phyloP scores from a whole-genome alignment of 352 stramenopile genomes.

The Thraustotheca clavata region DNA sequence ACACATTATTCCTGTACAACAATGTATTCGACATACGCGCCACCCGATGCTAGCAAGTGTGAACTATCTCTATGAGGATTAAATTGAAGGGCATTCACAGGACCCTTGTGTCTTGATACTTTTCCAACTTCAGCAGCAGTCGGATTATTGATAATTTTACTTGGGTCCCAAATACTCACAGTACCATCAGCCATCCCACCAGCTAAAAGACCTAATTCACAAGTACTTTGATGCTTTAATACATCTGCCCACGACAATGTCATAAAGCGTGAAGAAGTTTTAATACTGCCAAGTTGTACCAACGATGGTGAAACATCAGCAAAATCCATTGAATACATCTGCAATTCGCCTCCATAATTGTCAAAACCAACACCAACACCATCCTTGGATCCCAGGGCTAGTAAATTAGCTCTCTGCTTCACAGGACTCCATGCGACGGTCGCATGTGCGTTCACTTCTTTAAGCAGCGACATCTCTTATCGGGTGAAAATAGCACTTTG shows the following conservation, averaged over 20 bases:
- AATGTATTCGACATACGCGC: slow-evolving; percentile 29
- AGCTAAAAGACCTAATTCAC: slow-evolving; percentile 89
- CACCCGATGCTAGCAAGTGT: slow-evolving; percentile 90
- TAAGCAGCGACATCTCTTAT: slow-evolving; percentile 76
- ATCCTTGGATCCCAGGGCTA: slow-evolving; percentile 90
- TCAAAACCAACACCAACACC: slow-evolving; percentile 94
- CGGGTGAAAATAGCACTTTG: slow-evolving; percentile 9
- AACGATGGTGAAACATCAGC: slow-evolving; percentile 57
- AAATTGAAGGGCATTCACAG: slow-evolving; percentile 93
- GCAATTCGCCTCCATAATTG: slow-evolving; percentile 95
- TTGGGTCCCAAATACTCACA: slow-evolving; percentile 95
- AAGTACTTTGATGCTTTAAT: slow-evolving; percentile 58
- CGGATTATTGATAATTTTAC: slow-evolving; percentile 29
- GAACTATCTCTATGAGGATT: slow-evolving; percentile 90
- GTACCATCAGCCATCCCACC: slow-evolving; percentile 96
- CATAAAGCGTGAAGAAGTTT: slow-evolving; percentile 90
- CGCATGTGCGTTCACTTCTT: slow-evolving; percentile 85
- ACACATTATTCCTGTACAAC: not conserved
- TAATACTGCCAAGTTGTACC: slow-evolving; percentile 75
- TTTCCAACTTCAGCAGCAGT: slow-evolving; percentile 57
- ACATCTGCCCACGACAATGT: slow-evolving; percentile 90
- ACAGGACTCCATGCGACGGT: slow-evolving; percentile 84
- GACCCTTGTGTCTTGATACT: slow-evolving; percentile 78
- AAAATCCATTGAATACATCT: slow-evolving; percentile 93
- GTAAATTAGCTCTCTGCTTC: slow-evolving; percentile 58